These are phyloP conservation scores for Limnanthes douglasii DNA, from an alignment of 345 rosid genomes.

Conservation along the genomic window DNA sequence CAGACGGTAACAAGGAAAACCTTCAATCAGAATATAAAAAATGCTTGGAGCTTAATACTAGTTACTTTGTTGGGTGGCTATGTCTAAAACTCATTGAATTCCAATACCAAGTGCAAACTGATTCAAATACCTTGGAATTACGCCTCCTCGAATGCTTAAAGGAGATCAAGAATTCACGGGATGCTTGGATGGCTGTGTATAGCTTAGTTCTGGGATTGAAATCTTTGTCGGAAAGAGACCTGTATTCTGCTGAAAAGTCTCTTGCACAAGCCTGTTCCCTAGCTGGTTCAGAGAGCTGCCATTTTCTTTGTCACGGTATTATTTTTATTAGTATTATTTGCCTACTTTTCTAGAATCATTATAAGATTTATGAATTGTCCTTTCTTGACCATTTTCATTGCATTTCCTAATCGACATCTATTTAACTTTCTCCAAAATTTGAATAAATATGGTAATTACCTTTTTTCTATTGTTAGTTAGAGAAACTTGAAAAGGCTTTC, in stretches of 20 bases:
- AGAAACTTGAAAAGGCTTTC: too few species aligned
- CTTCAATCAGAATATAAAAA: conserved; percentile 38
- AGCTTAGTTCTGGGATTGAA: conserved; percentile 39
- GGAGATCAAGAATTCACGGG: conserved; percentile 26
- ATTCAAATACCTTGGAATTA: conserved; percentile 28
- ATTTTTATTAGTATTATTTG: too few species aligned
- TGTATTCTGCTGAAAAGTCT: conserved; percentile 43
- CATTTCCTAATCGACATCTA: too few species aligned
- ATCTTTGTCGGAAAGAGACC: conserved; percentile 32
- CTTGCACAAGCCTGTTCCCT: conserved; percentile 50
- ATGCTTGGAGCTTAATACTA: conserved; percentile 75
- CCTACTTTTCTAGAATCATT: too few species aligned
- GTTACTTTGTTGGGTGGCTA: conserved; percentile 58
- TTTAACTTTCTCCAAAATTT: neutral
- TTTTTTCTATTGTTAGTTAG: too few species aligned
- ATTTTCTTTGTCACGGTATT: conserved; percentile 70
- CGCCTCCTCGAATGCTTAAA: conserved; percentile 31
- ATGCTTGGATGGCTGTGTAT: conserved; percentile 49
- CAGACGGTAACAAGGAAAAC: conserved; percentile 22
- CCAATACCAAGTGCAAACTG: conserved; percentile 34
- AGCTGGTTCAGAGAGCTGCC: conserved; percentile 40
- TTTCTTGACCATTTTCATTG: too few species aligned
- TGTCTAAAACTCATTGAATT: conserved; percentile 59
- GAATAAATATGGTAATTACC: too few species aligned
- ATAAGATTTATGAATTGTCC: too few species aligned